These are phyloP conservation scores for Penicillium maclennaniae DNA, from an alignment of 495 filamentous ascomycete genomes.

Conservation along the genomic window DNA sequence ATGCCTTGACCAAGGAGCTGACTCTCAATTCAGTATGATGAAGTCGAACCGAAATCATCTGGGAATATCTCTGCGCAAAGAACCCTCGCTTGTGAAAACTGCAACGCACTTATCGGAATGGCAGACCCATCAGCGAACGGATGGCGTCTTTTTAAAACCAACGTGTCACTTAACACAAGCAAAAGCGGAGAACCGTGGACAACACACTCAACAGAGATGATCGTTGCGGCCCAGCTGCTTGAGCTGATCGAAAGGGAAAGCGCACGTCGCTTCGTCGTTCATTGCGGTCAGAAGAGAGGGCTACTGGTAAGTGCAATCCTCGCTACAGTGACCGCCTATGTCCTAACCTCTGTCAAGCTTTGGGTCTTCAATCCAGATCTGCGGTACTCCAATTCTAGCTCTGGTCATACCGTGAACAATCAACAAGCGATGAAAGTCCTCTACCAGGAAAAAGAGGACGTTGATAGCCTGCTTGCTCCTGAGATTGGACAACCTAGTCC, in stretches of 20 bases:
- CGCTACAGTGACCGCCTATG: constrained; percentile 11
- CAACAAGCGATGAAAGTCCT: constrained; percentile 65
- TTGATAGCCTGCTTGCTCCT: constrained; percentile 51
- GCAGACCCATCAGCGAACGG: constrained; percentile 40
- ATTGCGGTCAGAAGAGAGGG: constrained; percentile 35
- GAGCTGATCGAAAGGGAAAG: constrained; percentile 48
- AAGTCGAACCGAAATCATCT: constrained; percentile 10
- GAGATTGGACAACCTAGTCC: constrained; percentile 38
- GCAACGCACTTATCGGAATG: constrained; percentile 41
- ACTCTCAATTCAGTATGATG: constrained; percentile 14
- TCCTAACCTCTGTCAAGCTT: constrained; percentile 29
- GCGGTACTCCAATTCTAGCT: constrained; percentile 53
- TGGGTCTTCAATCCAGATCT: constrained; percentile 74
- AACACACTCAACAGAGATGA: constrained; percentile 46
- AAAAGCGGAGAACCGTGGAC: constrained; percentile 19
- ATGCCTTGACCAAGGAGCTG: neutral
- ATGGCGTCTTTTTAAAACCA: constrained; percentile 51
- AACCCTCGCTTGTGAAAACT: constrained; percentile 38
- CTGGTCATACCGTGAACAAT: constrained; percentile 26
- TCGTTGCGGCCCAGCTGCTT: constrained; percentile 49
- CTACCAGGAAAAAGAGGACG: constrained; percentile 49
- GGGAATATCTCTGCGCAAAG: constrained; percentile 7
- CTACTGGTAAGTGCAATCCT: constrained; percentile 34
- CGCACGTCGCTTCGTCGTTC: constrained; percentile 45
- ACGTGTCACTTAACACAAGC: constrained; percentile 29